phyloP scores from a whole-genome alignment of 164 flowering plant species.

The Vitis rotundifolia region DNA sequence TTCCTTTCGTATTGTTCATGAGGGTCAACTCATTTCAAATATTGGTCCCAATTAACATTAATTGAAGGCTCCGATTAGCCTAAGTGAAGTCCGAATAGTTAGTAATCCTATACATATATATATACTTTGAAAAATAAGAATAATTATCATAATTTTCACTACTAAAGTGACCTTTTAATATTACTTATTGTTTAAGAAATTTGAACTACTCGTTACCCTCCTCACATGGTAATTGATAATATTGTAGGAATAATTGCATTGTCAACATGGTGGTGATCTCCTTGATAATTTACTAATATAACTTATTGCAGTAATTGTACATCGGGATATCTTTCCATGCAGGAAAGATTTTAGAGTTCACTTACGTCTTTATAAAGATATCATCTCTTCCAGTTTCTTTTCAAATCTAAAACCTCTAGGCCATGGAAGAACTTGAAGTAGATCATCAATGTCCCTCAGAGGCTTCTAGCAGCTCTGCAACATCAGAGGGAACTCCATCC shows the following conservation, averaged over 20 bases:
- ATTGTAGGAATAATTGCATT: neutral
- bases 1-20: no score
- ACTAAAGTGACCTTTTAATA: no score
- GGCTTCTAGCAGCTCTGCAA: slow-evolving; percentile 19
- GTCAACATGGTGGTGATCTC: neutral
- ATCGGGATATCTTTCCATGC: slow-evolving; percentile 10
- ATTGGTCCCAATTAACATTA: no score
- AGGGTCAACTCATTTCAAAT: no score
- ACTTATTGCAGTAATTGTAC: neutral
- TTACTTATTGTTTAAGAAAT: no score
- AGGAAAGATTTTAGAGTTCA: slow-evolving; percentile 10
- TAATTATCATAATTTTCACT: no score
- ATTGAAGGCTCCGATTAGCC: no score
- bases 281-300: slow-evolving; percentile 4
- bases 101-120: no score
- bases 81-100: no score
- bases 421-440: slow-evolving; percentile 11
- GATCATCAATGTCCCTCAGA: slow-evolving; percentile 17
- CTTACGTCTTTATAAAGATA: slow-evolving; percentile 11
- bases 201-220: no score
- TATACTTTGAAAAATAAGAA: no score
- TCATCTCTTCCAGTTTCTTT: neutral
- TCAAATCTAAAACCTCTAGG: neutral
- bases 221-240: neutral
- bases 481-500: neutral